Base-by-base conservation (phyloP, 768 basidiomycete species). In the Crassisporium funariophilum region DNA sequence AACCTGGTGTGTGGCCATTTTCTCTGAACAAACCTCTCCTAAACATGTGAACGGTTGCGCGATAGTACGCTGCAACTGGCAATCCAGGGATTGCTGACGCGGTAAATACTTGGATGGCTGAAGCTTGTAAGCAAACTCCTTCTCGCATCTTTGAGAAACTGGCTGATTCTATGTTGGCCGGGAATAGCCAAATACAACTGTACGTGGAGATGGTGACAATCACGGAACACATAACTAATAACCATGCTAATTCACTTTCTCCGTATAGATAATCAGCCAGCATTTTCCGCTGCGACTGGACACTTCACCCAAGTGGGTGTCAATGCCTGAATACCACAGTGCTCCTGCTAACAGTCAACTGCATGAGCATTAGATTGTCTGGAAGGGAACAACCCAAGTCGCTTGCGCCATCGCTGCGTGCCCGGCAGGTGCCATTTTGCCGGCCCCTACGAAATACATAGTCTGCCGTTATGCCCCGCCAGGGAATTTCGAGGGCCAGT, bases 341-440 rank as follows among this genome's bases (percentile, higher is more conserved):
- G 19, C 16, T 35, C 21, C 17, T 21, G 10, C n/a, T 31, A 15
- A n/a, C 25, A 35, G 20, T 2, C 24, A 2, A 31, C 24, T 33
- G 16, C 49, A 34, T 42, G 17, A 13, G 15, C 25, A 16, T 16
- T 70, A 79, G 57, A 68, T 78, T 4, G 79, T 81, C 4, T 81
- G 79, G 79, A 80, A 79, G 60, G 59, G 59, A 19, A 69, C 69
- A 20, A 73, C 69, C 3, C 62, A 75, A 25, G 68, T 79, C 24
- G 77, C 77, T 6, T 79, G 78, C 46, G 77, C 74, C 7, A 57
- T 68, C n/a, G 55, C 65, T 22, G 54, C 47, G 12, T 80, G 79
- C 57, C 59, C 49, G 34, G 67, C 43, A 6, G 50, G 54, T 9
- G 58, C 61, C 11, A 58, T 60, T 22, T 60, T 58, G 51, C 19